Evolutionary conservation across 371 early-diverging fungal species (phyloP).

Genomic region (Apophysomyces variabilis): DNA sequence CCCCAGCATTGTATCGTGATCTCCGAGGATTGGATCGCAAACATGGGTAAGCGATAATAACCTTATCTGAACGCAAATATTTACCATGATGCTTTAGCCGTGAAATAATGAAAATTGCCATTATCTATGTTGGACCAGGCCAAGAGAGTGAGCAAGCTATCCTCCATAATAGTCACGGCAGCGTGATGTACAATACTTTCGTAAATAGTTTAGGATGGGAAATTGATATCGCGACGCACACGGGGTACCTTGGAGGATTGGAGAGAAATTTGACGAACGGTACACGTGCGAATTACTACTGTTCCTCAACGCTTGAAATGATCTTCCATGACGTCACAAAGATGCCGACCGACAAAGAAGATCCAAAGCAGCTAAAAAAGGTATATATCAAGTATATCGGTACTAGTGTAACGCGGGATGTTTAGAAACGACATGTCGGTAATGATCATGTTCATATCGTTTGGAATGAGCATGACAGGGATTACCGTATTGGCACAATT

Average conservation of each 20-base stretch:
- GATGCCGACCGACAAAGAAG: conserved; percentile 86
- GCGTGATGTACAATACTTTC: conserved; percentile 76
- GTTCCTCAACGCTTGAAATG: conserved; percentile 83
- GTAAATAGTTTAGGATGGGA: conserved; percentile 86
- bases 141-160: conserved; percentile 89
- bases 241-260: conserved; percentile 89
- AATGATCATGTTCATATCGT: conserved; percentile 98
- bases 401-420: neutral
- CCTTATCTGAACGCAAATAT: neutral
- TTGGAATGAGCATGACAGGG: conserved; percentile 91
- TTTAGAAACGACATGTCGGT: conserved; percentile 95
- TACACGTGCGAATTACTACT: conserved; percentile 78
- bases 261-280: conserved; percentile 85
- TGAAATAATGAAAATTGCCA: conserved; percentile 88
- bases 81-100: conserved; percentile 44
- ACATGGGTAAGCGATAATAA: conserved; percentile 57
- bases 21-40: conserved; percentile 79
- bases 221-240: conserved; percentile 82
- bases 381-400: conserved; percentile 61
- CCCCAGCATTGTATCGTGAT: conserved; percentile 72
- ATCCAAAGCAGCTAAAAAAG: conserved; percentile 87
- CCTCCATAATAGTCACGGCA: conserved; percentile 76
- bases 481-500: conserved; percentile 87
- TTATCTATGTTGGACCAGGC: conserved; percentile 90
- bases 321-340: conserved; percentile 91